Evolutionary conservation across 2,329 filamentous ascomycete species (phyloP).

Genomic region (Aspergillus tubingensis): DNA sequence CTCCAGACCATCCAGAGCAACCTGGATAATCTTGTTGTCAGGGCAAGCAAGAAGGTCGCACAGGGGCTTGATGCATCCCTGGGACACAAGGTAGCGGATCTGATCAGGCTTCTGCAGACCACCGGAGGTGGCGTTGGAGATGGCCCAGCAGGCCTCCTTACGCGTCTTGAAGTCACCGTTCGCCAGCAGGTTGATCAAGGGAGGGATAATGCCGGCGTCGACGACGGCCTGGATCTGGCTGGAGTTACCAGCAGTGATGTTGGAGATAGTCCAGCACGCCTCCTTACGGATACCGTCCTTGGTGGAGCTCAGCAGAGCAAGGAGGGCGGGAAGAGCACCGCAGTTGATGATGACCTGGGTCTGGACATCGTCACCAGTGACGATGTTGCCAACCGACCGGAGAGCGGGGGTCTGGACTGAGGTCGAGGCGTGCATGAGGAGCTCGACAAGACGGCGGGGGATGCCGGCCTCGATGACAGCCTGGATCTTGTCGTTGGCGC

Average conservation of each 20-base stretch:
- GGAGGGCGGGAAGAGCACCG: constrained; percentile 84
- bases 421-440: constrained; percentile 96
- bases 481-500: constrained; percentile 98
- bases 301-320: constrained; percentile 90
- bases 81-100: constrained; percentile 89
- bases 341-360: constrained; percentile 99
- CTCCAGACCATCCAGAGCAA: constrained; percentile 94
- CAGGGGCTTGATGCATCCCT: constrained; percentile 95
- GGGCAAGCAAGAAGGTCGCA: constrained; percentile 94
- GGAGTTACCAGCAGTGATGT: constrained; percentile 97
- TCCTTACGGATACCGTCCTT: constrained; percentile 99
- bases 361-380: constrained; percentile 97
- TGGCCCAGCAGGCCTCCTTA: constrained; percentile 99
- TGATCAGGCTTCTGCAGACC: constrained; percentile 98
- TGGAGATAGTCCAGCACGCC: constrained; percentile 99
- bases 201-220: constrained; percentile 94
- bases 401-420: constrained; percentile 97
- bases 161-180: constrained; percentile 99
- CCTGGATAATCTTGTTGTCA: constrained; percentile 99
- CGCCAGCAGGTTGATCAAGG: constrained; percentile 90
- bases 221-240: constrained; percentile 96
- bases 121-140: constrained; percentile 96
- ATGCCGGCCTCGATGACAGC: constrained; percentile 98
- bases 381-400: constrained; percentile 96
- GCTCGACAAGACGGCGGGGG: constrained; percentile 90